Conservation (phyloP, 768 basidiomycete genomes). For the Chalciporus chontae region DNA sequence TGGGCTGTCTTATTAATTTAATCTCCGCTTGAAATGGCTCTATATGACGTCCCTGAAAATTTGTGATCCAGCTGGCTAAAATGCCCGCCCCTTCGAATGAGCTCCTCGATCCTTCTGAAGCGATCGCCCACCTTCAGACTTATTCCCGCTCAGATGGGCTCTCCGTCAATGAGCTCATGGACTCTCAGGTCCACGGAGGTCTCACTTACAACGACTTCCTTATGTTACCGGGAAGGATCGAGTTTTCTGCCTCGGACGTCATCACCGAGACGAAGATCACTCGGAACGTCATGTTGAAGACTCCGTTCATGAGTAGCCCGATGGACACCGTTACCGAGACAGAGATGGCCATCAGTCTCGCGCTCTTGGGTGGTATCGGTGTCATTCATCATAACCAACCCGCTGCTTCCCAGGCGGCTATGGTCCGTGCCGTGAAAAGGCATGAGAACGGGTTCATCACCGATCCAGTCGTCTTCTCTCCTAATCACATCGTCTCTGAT, state of each 20-base stretch:
- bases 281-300: conserved; percentile 87
- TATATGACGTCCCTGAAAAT: conserved; percentile 3
- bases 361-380: conserved; percentile 94
- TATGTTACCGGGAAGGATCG: conserved; percentile 90
- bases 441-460: conserved; percentile 99
- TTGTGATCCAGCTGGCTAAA: conserved; percentile 25
- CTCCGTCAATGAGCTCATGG: conserved; percentile 80
- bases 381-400: conserved; percentile 97
- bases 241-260: conserved; percentile 83
- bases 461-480: conserved; percentile 87
- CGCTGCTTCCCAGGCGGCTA: conserved; percentile 82
- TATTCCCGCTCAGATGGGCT: conserved; percentile 82
- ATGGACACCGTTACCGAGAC: conserved; percentile 99
- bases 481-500: conserved; percentile 74
- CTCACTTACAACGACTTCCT: conserved; percentile 98
- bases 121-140: conserved; percentile 68
- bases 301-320: conserved; percentile 95
- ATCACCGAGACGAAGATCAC: conserved; percentile 84
- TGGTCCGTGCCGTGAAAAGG: conserved; percentile 97
- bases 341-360: conserved; percentile 90
- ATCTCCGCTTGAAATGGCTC: conserved; percentile 13
- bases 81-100: conserved; percentile 31
- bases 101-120: conserved; percentile 66
- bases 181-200: conserved; percentile 81
- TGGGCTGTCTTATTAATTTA: background rate